These are phyloP conservation scores for Salisapilia sapeloensis DNA, from an alignment of 352 stramenopile genomes.

Conservation along the genomic window DNA sequence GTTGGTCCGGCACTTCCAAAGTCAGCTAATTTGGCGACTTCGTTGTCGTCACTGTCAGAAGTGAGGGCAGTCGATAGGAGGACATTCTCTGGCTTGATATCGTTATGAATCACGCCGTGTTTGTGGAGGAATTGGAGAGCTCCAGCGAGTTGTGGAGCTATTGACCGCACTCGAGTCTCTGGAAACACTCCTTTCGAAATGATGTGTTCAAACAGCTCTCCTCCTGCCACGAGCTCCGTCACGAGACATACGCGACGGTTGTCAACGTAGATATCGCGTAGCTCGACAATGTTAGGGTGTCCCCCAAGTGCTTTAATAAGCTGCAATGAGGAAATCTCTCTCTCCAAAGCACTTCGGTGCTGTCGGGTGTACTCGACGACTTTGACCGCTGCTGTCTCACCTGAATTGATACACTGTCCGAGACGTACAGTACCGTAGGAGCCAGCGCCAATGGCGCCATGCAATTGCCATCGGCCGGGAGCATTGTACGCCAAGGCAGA, in stretches of 20 bases:
- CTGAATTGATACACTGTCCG: conserved; percentile 44
- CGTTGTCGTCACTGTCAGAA: conserved; percentile 7
- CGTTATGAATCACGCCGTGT: conserved; percentile 60
- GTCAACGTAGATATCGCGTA: conserved; percentile 73
- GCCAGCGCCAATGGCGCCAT: conserved; percentile 50
- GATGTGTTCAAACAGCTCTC: conserved; percentile 85
- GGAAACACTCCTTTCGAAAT: conserved; percentile 39
- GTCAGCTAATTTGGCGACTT: conserved; percentile 46
- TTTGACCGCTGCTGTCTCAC: conserved; percentile 59
- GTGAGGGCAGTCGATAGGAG: conserved; percentile 17
- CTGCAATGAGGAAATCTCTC: conserved; percentile 53
- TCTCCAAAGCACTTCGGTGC: conserved; percentile 35
- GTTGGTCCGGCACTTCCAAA: conserved; percentile 56
- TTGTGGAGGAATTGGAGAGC: conserved; percentile 50
- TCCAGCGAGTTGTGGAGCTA: conserved; percentile 38
- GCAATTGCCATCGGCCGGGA: conserved; percentile 44
- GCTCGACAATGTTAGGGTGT: conserved; percentile 73
- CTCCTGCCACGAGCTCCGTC: conserved; percentile 73
- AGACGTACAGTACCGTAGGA: conserved; percentile 56
- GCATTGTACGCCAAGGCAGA: no score
- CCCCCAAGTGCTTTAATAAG: conserved; percentile 55
- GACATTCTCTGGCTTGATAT: conserved; percentile 77
- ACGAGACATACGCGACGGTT: conserved; percentile 68
- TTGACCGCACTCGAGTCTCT: conserved; percentile 22
- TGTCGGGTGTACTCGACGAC: conserved; percentile 25